Evolutionary conservation across 495 filamentous ascomycete species (phyloP).

Genomic region (Tuber magnatum): DNA sequence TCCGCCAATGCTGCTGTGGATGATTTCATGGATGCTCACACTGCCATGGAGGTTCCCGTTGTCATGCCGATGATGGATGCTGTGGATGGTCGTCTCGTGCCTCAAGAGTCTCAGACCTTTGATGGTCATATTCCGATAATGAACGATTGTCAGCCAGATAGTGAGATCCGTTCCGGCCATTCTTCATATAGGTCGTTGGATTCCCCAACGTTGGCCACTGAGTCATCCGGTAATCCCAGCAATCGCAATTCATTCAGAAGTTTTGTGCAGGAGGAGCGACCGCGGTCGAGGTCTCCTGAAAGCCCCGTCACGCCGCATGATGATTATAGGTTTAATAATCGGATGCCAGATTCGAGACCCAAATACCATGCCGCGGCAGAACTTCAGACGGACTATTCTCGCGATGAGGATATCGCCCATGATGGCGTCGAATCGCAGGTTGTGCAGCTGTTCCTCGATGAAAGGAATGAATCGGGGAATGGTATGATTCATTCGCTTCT

Average conservation of each 20-base stretch:
- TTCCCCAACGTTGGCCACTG: slow-evolving; percentile 26
- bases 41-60: neutral
- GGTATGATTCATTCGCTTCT: slow-evolving; percentile 19
- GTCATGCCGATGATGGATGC: slow-evolving; percentile 1
- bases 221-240: slow-evolving; percentile 31
- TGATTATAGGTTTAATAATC: slow-evolving; percentile 20
- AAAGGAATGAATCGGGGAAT: slow-evolving; percentile 13
- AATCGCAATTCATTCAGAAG: slow-evolving; percentile 29
- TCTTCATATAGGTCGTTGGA: slow-evolving; percentile 29
- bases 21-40: slow-evolving; percentile 1
- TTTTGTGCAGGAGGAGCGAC: slow-evolving; percentile 21
- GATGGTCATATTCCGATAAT: slow-evolving; percentile 3
- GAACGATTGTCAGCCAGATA: neutral
- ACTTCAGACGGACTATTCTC: slow-evolving; percentile 13
- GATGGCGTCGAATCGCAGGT: slow-evolving; percentile 30
- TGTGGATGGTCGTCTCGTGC: neutral
- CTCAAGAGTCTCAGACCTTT: slow-evolving; percentile 1
- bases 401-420: slow-evolving; percentile 19
- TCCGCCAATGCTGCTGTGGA: neutral
- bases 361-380: slow-evolving; percentile 13
- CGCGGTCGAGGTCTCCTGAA: slow-evolving; percentile 22
- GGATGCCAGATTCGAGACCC: slow-evolving; percentile 15
- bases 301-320: slow-evolving; percentile 27
- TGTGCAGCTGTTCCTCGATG: slow-evolving; percentile 22
- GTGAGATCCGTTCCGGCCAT: slow-evolving; percentile 11